Percentiles rank a stretch among this genome's conserved stretches.
phyloP scores from a whole-genome alignment of 2,329 filamentous ascomycete genomes.

The Botrytis cinerea region DNA sequence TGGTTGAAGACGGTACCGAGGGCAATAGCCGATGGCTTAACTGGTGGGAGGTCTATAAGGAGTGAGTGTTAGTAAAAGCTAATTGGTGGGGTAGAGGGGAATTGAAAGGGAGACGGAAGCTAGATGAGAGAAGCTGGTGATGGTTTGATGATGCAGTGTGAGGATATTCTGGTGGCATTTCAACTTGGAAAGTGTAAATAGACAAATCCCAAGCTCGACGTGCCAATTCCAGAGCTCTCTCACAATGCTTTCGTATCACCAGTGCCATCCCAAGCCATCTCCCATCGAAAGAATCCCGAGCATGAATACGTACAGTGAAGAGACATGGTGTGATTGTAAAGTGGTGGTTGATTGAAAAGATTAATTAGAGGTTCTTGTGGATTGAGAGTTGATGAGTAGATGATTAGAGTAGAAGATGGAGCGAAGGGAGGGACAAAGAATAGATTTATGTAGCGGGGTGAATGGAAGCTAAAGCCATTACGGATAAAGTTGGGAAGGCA shows the following conservation, averaged over 20 bases:
- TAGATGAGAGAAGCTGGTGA: slow-evolving; percentile 9
- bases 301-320: slow-evolving; percentile 36
- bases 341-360: slow-evolving; percentile 25
- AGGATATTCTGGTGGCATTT: not conserved
- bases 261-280: not conserved
- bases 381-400: not conserved
- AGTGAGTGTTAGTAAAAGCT: slow-evolving; percentile 9
- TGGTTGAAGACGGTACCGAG: slow-evolving; percentile 97
- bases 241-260: not conserved
- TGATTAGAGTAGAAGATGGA: not conserved
- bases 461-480: slow-evolving; percentile 18
- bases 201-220: not conserved
- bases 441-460: slow-evolving; percentile 16
- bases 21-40: slow-evolving; percentile 97
- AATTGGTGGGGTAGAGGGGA: not conserved
- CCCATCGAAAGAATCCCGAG: not conserved
- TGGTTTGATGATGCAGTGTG: not conserved
- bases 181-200: not conserved
- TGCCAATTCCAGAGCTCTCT: not conserved
- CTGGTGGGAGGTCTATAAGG: slow-evolving; percentile 63
- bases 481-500: slow-evolving; percentile 22
- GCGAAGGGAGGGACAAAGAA: slow-evolving; percentile 13
- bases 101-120: not conserved
- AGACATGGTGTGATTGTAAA: slow-evolving; percentile 34
- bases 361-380: slow-evolving; percentile 25